Conservation (phyloP, 2,329 filamentous ascomycete species). For the Diplodia mutila region DNA sequence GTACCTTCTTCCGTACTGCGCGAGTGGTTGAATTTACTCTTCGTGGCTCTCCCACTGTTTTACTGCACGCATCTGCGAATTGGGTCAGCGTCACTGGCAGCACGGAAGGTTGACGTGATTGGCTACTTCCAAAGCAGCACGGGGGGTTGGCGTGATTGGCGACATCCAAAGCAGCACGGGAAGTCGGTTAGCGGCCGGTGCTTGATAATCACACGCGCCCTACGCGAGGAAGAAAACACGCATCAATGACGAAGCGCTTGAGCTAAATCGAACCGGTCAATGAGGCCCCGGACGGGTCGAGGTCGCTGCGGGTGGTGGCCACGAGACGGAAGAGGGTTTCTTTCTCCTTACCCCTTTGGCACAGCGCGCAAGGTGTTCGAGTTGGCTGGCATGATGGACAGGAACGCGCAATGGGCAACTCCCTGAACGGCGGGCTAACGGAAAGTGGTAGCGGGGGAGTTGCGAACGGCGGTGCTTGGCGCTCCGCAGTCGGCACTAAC, state of each 20-base stretch:
- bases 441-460: constrained; percentile 10
- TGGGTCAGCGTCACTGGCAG: too few relatives aligned
- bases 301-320: too few relatives aligned
- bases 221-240: background rate
- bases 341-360: background rate
- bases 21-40: background rate
- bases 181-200: background rate
- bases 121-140: background rate
- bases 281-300: too few relatives aligned
- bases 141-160: background rate
- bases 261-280: background rate
- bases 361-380: background rate
- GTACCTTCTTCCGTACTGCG: background rate
- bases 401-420: background rate
- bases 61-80: too few relatives aligned
- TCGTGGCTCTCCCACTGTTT: too few relatives aligned
- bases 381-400: background rate
- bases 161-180: background rate
- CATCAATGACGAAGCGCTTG: background rate
- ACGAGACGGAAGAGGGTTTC: background rate
- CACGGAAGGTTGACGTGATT: too few relatives aligned
- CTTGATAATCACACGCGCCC: background rate
- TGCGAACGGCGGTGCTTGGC: constrained; percentile 6
- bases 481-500: constrained; percentile 8
- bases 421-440: background rate